A percentile compares a stretch with the other conserved stretches of the same genome.
Evolutionary conservation across 192 early-diverging fungal species (phyloP).

Genomic region (Backusella circina): DNA sequence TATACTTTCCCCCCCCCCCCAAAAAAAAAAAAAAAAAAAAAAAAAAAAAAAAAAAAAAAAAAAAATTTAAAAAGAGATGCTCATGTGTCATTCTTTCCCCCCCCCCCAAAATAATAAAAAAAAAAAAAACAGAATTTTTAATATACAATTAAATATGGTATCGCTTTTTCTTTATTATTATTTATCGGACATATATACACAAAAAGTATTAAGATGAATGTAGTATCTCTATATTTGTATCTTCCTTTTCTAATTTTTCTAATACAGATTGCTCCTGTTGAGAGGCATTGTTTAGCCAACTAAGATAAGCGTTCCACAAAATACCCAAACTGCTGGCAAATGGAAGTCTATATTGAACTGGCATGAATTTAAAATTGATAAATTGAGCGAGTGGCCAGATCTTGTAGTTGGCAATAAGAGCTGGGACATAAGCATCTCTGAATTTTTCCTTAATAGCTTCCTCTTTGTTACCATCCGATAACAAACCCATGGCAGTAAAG

Average conservation of each 20-base stretch:
- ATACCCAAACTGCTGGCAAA: slow-evolving; percentile 69
- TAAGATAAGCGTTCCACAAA: slow-evolving; percentile 75
- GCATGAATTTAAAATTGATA: slow-evolving; percentile 71
- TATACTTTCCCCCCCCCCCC: neutral
- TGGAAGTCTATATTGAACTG: slow-evolving; percentile 61
- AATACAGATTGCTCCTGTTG: slow-evolving; percentile 13
- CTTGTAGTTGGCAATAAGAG: slow-evolving; percentile 65
- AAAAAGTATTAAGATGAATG: neutral
- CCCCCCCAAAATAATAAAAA: neutral
- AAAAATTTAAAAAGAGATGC: too few species aligned
- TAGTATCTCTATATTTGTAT: neutral
- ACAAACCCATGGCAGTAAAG: slow-evolving; percentile 58
- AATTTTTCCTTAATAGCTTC: slow-evolving; percentile 56
- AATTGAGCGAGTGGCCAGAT: slow-evolving; percentile 74
- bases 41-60: neutral
- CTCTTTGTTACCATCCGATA: slow-evolving; percentile 46
- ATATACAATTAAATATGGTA: neutral
- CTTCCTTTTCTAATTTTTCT: neutral
- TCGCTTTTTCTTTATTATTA: neutral
- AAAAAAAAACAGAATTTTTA: neutral
- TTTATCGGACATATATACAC: neutral
- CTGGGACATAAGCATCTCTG: slow-evolving; percentile 51
- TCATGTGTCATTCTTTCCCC: too few species aligned
- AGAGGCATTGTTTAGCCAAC: slow-evolving; percentile 55
- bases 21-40: too few species aligned